Evolutionary conservation across 2,329 filamentous ascomycete genomes (phyloP), one percentile per base, ranked within the genome.

Genomic region (Ilyonectria sp.): DNA sequence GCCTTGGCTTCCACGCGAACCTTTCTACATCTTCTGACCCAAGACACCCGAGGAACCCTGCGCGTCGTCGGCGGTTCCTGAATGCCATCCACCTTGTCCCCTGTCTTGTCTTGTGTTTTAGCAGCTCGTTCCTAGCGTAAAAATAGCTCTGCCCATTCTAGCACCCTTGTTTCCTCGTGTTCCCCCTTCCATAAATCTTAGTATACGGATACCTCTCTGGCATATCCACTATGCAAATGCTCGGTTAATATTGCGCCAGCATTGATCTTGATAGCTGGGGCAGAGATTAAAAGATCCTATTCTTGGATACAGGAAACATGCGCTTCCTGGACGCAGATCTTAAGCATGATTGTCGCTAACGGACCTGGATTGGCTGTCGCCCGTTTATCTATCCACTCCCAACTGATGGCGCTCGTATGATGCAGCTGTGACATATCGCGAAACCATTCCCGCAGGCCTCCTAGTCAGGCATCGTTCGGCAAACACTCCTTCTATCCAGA

Each of bases 141-240:
- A 64, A 64, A 64, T 64, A 64, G 55, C 35, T 40, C 33, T 49
- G n/a, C 7, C 15, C 26, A 49, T 23, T 40, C 47, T 33, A 17
- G 23, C 37, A 37, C 13, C 21, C 29, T 53, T 47, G 17, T 46
- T 35, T 47, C 47, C 6, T 35, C 15, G 15, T n/a, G 40, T 26
- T 17, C 47, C 21, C 37, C 21, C 37, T 58, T 33, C 54, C 15
- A n/a, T n/a, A 29, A 40, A 19, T 43, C 53, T 26, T 31, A 23
- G 23, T 23, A 21, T 21, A 21, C 21, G 21, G 3, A 10, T 53
- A 43, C 40, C 15, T 43, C 15, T 8, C 40, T 6, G 6, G 40
- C 15, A 8, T n/a, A 6, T 43, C 40, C 4, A 43, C 40, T 43
- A 43, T 43, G 40, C 40, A n/a, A 43, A n/a, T 8, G 15, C n/a